Percentiles rank a stretch among this genome's conserved stretches.
These are phyloP conservation scores for Alternaria atra DNA, from an alignment of 2,329 filamentous ascomycete species.

Conservation along the genomic window DNA sequence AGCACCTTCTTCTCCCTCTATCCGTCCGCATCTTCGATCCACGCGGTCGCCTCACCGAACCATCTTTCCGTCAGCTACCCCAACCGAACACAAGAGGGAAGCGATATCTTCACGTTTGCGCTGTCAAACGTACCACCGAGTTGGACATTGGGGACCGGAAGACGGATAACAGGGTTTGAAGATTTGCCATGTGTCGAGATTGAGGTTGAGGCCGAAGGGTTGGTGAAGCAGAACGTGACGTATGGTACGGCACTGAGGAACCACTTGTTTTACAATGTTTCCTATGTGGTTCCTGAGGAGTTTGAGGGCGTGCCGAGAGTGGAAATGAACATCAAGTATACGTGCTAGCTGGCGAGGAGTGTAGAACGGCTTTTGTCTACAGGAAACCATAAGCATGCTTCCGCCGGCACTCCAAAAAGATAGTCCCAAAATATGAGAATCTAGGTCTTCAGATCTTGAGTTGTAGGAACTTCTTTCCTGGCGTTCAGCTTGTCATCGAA, in stretches of 20 bases:
- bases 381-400: too few relatives aligned
- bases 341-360: constrained; percentile 39
- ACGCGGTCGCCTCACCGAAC: constrained; percentile 49
- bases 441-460: not conserved
- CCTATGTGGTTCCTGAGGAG: constrained; percentile 54
- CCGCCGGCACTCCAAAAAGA: too few relatives aligned
- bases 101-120: constrained; percentile 31
- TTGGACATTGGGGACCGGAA: constrained; percentile 23
- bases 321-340: constrained; percentile 46
- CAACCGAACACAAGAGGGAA: constrained; percentile 28
- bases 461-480: not conserved
- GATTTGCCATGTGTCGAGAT: constrained; percentile 51
- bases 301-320: constrained; percentile 54
- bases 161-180: constrained; percentile 21
- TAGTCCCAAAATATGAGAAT: too few relatives aligned
- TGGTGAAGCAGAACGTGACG: constrained; percentile 48
- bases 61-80: constrained; percentile 29
- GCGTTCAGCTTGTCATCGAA: not conserved
- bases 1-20: constrained; percentile 26
- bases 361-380: not conserved
- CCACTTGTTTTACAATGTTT: constrained; percentile 59
- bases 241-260: constrained; percentile 53
- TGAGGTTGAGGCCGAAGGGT: constrained; percentile 50
- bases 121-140: constrained; percentile 28
- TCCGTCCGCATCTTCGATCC: constrained; percentile 56